Evolutionary conservation across 2,329 filamentous ascomycete species (phyloP).

Genomic region (Diplodia scrobiculata): DNA sequence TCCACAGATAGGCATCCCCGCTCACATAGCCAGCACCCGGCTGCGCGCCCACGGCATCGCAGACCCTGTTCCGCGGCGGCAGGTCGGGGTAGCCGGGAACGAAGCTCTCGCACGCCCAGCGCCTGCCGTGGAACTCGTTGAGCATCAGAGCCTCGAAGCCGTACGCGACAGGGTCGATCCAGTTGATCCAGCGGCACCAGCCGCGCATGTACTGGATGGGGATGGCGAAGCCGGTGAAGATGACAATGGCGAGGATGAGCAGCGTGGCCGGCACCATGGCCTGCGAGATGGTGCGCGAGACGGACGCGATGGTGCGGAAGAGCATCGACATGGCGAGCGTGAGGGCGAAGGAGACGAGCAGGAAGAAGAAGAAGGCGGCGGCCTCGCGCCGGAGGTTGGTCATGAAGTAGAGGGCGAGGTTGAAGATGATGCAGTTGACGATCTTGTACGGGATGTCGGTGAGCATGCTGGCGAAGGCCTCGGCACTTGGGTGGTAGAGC

Average conservation of each 20-base stretch:
- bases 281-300: conserved; percentile 67
- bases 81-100: conserved; percentile 50
- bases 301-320: conserved; percentile 77
- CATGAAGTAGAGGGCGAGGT: conserved; percentile 83
- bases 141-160: conserved; percentile 78
- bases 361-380: conserved; percentile 81
- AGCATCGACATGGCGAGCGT: conserved; percentile 83
- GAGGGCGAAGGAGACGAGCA: conserved; percentile 72
- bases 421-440: conserved; percentile 73
- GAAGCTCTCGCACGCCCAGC: conserved; percentile 56
- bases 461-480: conserved; percentile 85
- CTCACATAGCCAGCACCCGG: conserved; percentile 45
- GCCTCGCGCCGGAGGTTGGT: conserved; percentile 74
- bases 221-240: conserved; percentile 66
- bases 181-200: conserved; percentile 84
- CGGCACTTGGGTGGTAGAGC: conserved; percentile 84
- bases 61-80: conserved; percentile 41
- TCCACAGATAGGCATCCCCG: conserved; percentile 45
- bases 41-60: conserved; percentile 47
- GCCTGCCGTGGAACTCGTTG: conserved; percentile 70
- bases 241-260: conserved; percentile 66
- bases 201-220: conserved; percentile 66
- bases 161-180: conserved; percentile 76
- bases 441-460: conserved; percentile 84
- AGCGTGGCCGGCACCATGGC: conserved; percentile 60